A percentile compares a stretch with the other conserved stretches of the same genome.
These are phyloP conservation scores for Rhodotorula sp. DNA, from an alignment of 1,284 basidiomycete species.

Conservation along the genomic window DNA sequence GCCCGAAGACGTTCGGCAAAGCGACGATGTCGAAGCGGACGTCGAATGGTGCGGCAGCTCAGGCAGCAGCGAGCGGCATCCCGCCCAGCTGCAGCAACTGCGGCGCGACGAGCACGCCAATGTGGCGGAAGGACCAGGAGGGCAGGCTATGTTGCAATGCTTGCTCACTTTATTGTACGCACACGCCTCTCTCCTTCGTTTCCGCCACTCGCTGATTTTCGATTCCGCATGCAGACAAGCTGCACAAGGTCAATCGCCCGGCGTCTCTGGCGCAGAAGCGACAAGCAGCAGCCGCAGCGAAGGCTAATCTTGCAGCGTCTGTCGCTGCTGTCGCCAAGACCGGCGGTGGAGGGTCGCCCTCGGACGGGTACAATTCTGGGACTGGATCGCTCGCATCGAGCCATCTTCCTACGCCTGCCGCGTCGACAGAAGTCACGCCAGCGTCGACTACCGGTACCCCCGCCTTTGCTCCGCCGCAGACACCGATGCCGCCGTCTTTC, in stretches of 20 bases:
- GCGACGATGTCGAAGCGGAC: constrained; percentile 20
- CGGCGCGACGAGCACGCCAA: constrained; percentile 38
- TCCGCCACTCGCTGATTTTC: background rate
- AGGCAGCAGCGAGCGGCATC: constrained; percentile 29
- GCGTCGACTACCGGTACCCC: background rate
- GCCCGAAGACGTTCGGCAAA: constrained; percentile 38
- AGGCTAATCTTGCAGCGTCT: constrained; percentile 16
- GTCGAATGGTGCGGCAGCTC: constrained; percentile 35
- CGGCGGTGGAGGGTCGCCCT: background rate
- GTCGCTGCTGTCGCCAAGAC: background rate
- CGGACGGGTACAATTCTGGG: background rate
- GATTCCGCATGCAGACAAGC: constrained; percentile 24
- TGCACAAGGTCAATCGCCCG: constrained; percentile 38
- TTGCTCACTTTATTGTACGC: constrained; percentile 40
- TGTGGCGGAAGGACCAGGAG: constrained; percentile 40
- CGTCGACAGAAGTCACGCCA: background rate
- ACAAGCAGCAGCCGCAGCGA: constrained; percentile 21
- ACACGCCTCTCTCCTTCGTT: background rate
- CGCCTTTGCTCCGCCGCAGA: background rate
- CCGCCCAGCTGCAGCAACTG: constrained; percentile 41
- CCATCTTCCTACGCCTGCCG: background rate
- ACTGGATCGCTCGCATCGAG: background rate
- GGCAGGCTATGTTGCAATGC: constrained; percentile 40
- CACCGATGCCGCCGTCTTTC: background rate
- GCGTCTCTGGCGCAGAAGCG: constrained; percentile 34